phyloP scores from a whole-genome alignment of 2,329 filamentous ascomycete genomes.

The Sclerotinia trifoliorum region DNA sequence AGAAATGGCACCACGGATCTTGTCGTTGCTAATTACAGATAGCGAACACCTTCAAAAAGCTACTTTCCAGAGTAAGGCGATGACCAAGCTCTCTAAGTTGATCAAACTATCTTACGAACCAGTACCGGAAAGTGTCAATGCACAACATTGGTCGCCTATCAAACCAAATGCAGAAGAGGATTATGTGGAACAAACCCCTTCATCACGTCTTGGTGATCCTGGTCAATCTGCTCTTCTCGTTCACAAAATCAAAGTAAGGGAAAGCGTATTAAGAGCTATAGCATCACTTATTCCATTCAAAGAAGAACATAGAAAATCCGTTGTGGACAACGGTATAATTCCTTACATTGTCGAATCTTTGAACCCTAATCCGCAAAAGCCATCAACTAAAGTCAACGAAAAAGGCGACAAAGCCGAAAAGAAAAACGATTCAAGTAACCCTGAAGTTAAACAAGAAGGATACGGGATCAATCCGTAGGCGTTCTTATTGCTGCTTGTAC shows the following conservation, averaged over 20 bases:
- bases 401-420: constrained; percentile 41
- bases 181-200: constrained; percentile 32
- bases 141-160: constrained; percentile 54
- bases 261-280: constrained; percentile 73
- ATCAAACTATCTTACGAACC: constrained; percentile 66
- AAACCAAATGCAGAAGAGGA: constrained; percentile 24
- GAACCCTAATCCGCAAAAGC: constrained; percentile 57
- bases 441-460: constrained; percentile 38
- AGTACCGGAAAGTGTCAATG: constrained; percentile 46
- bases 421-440: constrained; percentile 23
- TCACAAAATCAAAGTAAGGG: constrained; percentile 74
- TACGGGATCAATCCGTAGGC: constrained; percentile 69
- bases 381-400: constrained; percentile 41
- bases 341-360: constrained; percentile 83
- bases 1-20: constrained; percentile 70
- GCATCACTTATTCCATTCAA: constrained; percentile 79
- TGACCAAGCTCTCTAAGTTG: constrained; percentile 61
- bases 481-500: constrained; percentile 86
- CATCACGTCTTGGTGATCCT: constrained; percentile 55
- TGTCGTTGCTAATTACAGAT: constrained; percentile 77
- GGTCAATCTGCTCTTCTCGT: constrained; percentile 59
- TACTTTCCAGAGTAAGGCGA: constrained; percentile 67
- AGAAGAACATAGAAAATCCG: constrained; percentile 77
- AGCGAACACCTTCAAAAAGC: constrained; percentile 77
- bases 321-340: constrained; percentile 80